These are phyloP conservation scores for Cladosporium sp. DNA, from an alignment of 2,329 filamentous ascomycete genomes.

Conservation along the genomic window DNA sequence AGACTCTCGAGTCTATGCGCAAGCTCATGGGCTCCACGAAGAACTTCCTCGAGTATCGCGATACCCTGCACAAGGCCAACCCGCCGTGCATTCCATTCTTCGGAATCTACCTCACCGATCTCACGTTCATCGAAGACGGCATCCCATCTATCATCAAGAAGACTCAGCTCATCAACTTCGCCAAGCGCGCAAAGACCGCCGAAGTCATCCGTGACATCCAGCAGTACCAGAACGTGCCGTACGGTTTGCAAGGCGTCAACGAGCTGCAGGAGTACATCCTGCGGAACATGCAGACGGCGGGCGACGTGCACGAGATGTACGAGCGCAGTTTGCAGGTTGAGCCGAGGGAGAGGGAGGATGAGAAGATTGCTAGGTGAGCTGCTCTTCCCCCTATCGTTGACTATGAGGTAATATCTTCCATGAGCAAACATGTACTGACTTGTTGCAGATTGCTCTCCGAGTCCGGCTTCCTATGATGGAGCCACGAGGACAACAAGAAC, in stretches of 20 bases:
- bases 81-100: constrained; percentile 98
- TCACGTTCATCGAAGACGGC: constrained; percentile 98
- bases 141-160: constrained; percentile 96
- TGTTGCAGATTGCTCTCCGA: constrained; percentile 52
- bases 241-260: constrained; percentile 81
- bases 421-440: constrained; percentile 19
- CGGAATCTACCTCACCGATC: constrained; percentile 95
- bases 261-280: constrained; percentile 97
- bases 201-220: constrained; percentile 98
- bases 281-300: constrained; percentile 91
- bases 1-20: constrained; percentile 84
- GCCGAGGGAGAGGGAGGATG: constrained; percentile 93
- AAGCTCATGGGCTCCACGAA: constrained; percentile 95
- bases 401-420: constrained; percentile 18
- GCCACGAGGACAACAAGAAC: neutral
- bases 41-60: constrained; percentile 96
- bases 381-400: neutral
- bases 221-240: constrained; percentile 98
- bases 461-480: constrained; percentile 54
- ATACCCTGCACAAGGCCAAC: constrained; percentile 86
- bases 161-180: constrained; percentile 96
- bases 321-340: constrained; percentile 93
- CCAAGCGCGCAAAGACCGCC: constrained; percentile 95
- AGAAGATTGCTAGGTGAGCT: constrained; percentile 95
- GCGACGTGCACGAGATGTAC: constrained; percentile 99